Conservation (phyloP, 1,284 basidiomycete species). For the Coriolopsis trogii region DNA sequence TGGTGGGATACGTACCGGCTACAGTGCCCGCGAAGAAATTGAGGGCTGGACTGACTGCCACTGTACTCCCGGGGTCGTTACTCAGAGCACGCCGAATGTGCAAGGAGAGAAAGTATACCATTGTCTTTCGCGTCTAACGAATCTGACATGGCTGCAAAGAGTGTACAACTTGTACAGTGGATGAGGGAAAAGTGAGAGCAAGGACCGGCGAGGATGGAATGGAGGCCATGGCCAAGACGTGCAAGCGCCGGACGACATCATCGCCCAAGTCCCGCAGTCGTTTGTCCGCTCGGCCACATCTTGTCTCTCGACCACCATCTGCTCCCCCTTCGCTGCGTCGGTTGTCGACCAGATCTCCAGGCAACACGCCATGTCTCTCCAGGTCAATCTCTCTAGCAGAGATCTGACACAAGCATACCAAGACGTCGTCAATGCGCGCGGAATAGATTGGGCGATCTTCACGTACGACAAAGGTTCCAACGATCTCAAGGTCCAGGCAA, state of each 20-base stretch:
- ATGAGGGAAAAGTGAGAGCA: not conserved
- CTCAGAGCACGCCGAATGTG: not conserved
- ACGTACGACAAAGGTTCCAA: constrained; percentile 87
- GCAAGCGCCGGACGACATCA: not conserved
- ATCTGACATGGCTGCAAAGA: constrained; percentile 2
- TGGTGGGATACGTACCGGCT: constrained; percentile 44
- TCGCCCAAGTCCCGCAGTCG: not conserved
- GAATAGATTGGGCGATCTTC: constrained; percentile 87
- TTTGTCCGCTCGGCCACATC: not conserved
- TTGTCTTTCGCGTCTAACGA: not conserved
- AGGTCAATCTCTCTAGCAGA: constrained; percentile 72
- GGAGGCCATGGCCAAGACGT: constrained; percentile 7
- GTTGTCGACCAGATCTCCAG: no score
- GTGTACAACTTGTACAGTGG: not conserved
- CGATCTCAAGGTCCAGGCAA: constrained; percentile 88
- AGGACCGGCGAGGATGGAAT: not conserved
- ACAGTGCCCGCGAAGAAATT: constrained; percentile 78
- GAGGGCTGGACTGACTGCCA: constrained; percentile 49
- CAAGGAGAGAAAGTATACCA: not conserved
- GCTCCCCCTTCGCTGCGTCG: not conserved
- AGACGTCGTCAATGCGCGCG: constrained; percentile 72
- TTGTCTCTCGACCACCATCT: not conserved
- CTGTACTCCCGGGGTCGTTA: constrained; percentile 11
- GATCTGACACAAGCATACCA: constrained; percentile 83
- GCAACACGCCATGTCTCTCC: constrained; percentile 76